Evolutionary conservation across 2,329 filamentous ascomycete genomes (phyloP), one percentile per base, ranked within the genome.

Genomic region (Beauveria brongniartii): DNA sequence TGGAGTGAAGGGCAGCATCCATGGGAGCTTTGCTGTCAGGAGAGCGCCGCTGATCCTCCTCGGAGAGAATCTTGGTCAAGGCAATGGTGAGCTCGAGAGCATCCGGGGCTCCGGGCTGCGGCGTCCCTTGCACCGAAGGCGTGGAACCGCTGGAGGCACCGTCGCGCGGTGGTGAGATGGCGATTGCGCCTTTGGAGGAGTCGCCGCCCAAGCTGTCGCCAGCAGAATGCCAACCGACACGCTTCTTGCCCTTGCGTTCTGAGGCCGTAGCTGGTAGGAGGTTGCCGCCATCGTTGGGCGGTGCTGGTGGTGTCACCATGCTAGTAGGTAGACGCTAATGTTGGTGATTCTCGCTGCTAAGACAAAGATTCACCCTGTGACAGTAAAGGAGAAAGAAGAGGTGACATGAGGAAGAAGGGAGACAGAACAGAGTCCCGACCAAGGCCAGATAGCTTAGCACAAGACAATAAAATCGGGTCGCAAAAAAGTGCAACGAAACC

Each of bases 61-160:
- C 69, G 2, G 74, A 72, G 5, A 77, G 65, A 40, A 77, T 70
- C 64, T 72, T 72, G 55, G 73, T 75, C 47, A 77, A 65, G 28
- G 75, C 75, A 20, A 71, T 67, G 47, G 71, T 71, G 57, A 77
- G 66, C 64, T 76, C 74, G 20, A 67, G 64, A 18, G 75, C 74
- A 60, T 77, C 74, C 0, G 74, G 75, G 5, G 71, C 72, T 5
- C 71, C 73, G 0, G 69, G 70, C 0, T 71, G 71, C 16, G 69
- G 66, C 51, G 62, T 52, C 34, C 68, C 66, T 43, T 65, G 65
- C 5, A 67, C 61, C 2, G 59, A 59, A 52, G 66, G 63, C 7
- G 68, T 69, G 10, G 72, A 73, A 16, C 56, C 46, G 18, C 61
- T 53, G 3, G 62, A 64, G 12, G 34, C 43, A 41, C 63, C 22